A percentile compares a stretch with the other conserved stretches of the same genome.
These are phyloP conservation scores for Urochloa ruziziensis DNA, from an alignment of 176 grass and related monocot species.

Conservation along the genomic window DNA sequence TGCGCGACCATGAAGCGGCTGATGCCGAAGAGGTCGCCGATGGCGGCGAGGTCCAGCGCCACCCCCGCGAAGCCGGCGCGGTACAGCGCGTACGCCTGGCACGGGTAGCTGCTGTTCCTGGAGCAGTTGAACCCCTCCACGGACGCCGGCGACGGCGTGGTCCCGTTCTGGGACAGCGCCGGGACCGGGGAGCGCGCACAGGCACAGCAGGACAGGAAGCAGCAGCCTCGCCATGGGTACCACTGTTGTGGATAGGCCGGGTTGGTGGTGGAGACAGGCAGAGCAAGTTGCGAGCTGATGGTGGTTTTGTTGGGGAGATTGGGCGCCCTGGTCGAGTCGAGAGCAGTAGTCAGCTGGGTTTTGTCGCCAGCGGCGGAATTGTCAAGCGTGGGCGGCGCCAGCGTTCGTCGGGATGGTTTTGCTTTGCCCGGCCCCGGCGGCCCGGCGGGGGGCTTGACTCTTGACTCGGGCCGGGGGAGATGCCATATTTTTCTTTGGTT, in stretches of 20 bases:
- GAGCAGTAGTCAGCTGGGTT: background rate
- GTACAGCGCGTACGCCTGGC: slow-evolving; percentile 89
- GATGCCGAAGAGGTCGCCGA: slow-evolving; percentile 64
- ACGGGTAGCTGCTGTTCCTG: slow-evolving; percentile 54
- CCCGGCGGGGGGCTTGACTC: background rate
- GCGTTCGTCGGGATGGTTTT: slow-evolving; percentile 3
- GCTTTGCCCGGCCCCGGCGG: background rate
- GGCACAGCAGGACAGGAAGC: background rate
- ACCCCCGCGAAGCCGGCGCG: slow-evolving; percentile 31
- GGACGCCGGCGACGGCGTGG: slow-evolving; percentile 29
- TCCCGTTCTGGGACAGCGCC: slow-evolving; percentile 26
- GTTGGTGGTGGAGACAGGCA: background rate
- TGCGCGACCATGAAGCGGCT: slow-evolving; percentile 82
- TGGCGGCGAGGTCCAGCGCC: slow-evolving; percentile 42
- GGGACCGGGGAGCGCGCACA: slow-evolving; percentile 22
- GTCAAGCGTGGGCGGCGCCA: background rate
- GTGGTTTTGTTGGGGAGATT: background rate
- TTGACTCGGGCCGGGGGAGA: background rate
- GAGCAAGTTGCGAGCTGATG: background rate
- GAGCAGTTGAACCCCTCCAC: slow-evolving; percentile 71
- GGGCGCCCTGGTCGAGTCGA: no score
- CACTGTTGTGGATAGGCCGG: background rate
- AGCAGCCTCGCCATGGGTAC: slow-evolving; percentile 3
- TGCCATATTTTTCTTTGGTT: background rate
- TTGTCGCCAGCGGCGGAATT: slow-evolving; percentile 35